Evolutionary conservation across 306 rosid species (phyloP).

Genomic region (Malus sylvestris): DNA sequence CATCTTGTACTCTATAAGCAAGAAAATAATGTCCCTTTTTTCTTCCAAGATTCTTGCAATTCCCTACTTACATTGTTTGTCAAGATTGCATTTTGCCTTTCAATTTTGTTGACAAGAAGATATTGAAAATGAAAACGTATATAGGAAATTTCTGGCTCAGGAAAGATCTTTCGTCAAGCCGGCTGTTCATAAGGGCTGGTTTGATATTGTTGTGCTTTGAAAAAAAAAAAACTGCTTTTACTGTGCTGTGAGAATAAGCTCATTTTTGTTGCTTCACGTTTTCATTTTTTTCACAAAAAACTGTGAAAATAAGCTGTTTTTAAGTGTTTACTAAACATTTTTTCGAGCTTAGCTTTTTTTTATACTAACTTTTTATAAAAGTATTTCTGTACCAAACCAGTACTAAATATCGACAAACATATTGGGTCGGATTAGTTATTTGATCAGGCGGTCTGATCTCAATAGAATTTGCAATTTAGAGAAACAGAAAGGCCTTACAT

Average conservation of each 20-base stretch:
- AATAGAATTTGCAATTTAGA: not conserved
- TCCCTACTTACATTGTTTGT: not conserved
- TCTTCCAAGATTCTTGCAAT: not conserved
- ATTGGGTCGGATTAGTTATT: not conserved
- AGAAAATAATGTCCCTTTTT: not conserved
- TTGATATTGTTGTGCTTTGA: no score
- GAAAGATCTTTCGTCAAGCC: not conserved
- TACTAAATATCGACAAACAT: no score
- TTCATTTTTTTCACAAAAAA: no score
- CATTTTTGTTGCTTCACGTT: no score
- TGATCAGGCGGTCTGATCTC: fast-evolving
- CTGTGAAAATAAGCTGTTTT: no score
- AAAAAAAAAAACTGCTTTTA: no score
- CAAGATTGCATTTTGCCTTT: not conserved
- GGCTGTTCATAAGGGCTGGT: no score
- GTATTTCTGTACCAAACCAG: no score
- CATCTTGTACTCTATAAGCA: not conserved
- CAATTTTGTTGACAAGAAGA: not conserved
- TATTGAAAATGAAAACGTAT: not conserved
- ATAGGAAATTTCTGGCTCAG: not conserved
- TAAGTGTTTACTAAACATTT: no score
- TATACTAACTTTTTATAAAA: no score
- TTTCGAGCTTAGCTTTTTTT: no score
- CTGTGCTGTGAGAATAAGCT: no score
- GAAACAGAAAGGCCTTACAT: not conserved